Percentiles rank a stretch among this genome's conserved stretches.
Conservation (phyloP, 768 basidiomycete species). For the Lactarius indigo region DNA sequence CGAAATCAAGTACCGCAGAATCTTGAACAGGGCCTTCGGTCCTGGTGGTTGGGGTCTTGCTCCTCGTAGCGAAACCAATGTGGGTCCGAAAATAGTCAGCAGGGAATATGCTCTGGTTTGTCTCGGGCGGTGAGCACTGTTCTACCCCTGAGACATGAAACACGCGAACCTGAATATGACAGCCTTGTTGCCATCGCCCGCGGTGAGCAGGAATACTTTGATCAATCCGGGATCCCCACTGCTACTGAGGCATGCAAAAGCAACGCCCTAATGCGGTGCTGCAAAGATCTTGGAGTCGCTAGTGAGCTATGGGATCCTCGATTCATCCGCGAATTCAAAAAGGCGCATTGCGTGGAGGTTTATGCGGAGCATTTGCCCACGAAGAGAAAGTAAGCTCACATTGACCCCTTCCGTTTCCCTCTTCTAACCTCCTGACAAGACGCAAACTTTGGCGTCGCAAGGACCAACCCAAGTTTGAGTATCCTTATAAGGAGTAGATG, state of each 20-base stretch:
- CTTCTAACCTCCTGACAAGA: conserved; percentile 41
- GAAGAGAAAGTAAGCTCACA: conserved; percentile 79
- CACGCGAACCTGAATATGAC: background rate
- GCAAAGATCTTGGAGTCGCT: conserved; percentile 93
- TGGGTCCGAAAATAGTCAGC: conserved; percentile 82
- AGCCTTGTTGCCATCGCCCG: conserved; percentile 89
- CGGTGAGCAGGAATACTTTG: conserved; percentile 97
- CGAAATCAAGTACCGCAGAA: conserved; percentile 93
- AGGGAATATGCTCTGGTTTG: conserved; percentile 94
- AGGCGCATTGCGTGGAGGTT: conserved; percentile 76
- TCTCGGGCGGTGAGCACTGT: conserved; percentile 69
- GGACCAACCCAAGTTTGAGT: conserved; percentile 80
- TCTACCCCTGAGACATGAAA: background rate
- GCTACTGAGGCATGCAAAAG: conserved; percentile 95
- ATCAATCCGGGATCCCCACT: conserved; percentile 84
- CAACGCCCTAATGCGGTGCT: conserved; percentile 96
- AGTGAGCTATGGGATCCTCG: conserved; percentile 98
- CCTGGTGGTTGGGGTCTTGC: conserved; percentile 98
- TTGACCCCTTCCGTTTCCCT: background rate
- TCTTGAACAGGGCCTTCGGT: conserved; percentile 90
- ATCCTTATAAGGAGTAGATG: conserved; percentile 78
- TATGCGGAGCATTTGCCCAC: conserved; percentile 80
- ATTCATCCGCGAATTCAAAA: conserved; percentile 92
- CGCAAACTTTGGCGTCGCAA: conserved; percentile 89
- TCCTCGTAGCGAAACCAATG: conserved; percentile 87